Conservation (phyloP, 352 stramenopile species). For the Phytophthora tentaculata region DNA sequence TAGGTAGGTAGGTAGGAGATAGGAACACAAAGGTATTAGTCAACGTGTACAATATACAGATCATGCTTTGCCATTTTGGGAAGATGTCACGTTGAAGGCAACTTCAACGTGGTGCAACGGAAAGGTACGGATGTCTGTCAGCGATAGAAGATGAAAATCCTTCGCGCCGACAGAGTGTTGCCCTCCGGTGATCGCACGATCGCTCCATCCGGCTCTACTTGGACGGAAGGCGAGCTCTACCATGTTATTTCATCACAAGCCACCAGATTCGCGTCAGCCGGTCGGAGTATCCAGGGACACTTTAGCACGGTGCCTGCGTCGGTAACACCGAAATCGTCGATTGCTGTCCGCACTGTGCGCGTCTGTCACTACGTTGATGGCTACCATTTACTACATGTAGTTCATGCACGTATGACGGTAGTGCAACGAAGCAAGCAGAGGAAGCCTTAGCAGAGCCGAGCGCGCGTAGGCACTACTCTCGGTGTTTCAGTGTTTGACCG, state of each 20-base stretch:
- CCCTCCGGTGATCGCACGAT: constrained; percentile 11
- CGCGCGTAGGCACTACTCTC: not conserved
- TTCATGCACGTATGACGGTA: no score
- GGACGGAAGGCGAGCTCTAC: no score
- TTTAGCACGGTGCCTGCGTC: no score
- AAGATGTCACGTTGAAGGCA: constrained; percentile 27
- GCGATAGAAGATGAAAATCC: constrained; percentile 14
- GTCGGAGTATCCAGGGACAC: constrained; percentile 11
- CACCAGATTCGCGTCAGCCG: not conserved
- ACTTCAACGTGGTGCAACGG: constrained; percentile 3
- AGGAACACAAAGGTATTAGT: constrained; percentile 17
- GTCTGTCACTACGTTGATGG: not conserved
- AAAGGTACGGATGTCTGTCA: constrained; percentile 8
- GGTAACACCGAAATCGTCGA: not conserved
- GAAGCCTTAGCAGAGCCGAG: not conserved
- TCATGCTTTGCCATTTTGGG: not conserved
- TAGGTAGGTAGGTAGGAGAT: constrained; percentile 5
- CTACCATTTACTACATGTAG: no score
- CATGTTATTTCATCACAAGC: no score
- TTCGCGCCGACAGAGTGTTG: constrained; percentile 9
- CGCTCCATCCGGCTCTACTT: constrained; percentile 17
- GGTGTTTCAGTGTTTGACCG: constrained; percentile 14
- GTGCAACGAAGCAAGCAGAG: not conserved
- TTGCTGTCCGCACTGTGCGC: not conserved
- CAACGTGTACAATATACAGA: constrained; percentile 17